These are phyloP conservation scores for Fusarium piperis DNA, from an alignment of 2,329 filamentous ascomycete species.

Conservation along the genomic window DNA sequence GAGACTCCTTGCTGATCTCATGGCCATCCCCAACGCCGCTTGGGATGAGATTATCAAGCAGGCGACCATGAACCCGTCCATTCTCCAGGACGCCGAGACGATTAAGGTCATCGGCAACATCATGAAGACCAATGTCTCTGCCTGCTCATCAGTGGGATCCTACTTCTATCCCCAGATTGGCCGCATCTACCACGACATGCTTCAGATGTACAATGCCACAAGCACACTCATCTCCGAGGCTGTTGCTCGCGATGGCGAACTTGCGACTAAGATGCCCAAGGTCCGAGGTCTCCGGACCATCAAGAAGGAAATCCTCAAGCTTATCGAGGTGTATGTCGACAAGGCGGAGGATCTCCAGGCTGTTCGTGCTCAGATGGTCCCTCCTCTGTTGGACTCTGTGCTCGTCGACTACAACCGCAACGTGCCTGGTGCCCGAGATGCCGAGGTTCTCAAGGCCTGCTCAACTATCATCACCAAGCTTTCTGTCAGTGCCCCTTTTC, in stretches of 20 bases:
- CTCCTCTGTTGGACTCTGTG: slow-evolving; percentile 93
- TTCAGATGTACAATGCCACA: slow-evolving; percentile 98
- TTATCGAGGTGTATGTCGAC: slow-evolving; percentile 97
- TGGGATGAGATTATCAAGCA: slow-evolving; percentile 95
- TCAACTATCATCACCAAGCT: slow-evolving; percentile 97
- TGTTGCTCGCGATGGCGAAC: slow-evolving; percentile 87
- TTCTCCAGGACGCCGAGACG: slow-evolving; percentile 90
- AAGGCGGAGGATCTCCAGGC: slow-evolving; percentile 97
- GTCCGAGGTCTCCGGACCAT: slow-evolving; percentile 95
- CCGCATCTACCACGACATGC: slow-evolving; percentile 97
- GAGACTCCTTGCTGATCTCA: slow-evolving; percentile 87
- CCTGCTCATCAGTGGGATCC: slow-evolving; percentile 92
- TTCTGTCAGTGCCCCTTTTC: slow-evolving; percentile 70
- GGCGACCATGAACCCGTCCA: slow-evolving; percentile 84
- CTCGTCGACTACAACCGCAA: slow-evolving; percentile 97
- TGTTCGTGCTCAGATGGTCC: slow-evolving; percentile 92
- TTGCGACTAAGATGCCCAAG: slow-evolving; percentile 97
- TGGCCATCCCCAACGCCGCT: slow-evolving; percentile 91
- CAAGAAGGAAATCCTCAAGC: slow-evolving; percentile 99
- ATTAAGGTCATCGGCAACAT: slow-evolving; percentile 99
- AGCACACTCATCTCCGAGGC: slow-evolving; percentile 95
- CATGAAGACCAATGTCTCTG: slow-evolving; percentile 99
- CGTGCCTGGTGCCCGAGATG: slow-evolving; percentile 92
- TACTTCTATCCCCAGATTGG: slow-evolving; percentile 99
- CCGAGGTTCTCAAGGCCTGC: slow-evolving; percentile 97